Evolutionary conservation across 305 asterid genomes (phyloP), one percentile per base, ranked within the genome.

Genomic region (Fraxinus ornus): DNA sequence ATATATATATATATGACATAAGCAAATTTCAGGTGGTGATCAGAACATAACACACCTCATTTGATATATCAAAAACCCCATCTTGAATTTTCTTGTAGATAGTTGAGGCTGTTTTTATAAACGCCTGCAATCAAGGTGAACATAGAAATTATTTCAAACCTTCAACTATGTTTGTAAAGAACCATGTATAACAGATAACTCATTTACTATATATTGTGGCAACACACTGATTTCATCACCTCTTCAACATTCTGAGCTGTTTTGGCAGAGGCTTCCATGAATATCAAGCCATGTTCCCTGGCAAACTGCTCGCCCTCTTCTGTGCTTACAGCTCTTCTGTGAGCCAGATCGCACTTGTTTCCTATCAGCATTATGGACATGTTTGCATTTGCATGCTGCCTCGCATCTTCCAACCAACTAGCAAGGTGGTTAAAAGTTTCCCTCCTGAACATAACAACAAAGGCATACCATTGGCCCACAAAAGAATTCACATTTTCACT

Each of bases 231-330:
- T 73, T n/a, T 28, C 15, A 44, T 80, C 75, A 94, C 95, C 93
- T 92, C 94, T 77, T 92, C 97, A 55, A 94, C 97, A 85, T 92
- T 92, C 85, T 91, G 93, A 72, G 97, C 91, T 62, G 98, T 90
- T 90, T 91, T 92, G 44, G 97, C 95, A 77, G 97, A 91, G 37
- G 95, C 91, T 84, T 94, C 97, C 92, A 92, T 89, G 88, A 94
- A 94, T 81, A 91, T 86, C 80, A 94, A 85, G 52, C 98, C 97
- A 85, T 94, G 81, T 81, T 94, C 94, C 86, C 85, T 89, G 21
- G 97, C 98, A 87, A 94, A 92, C 82, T 92, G 97, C 79, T 89
- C 93, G 0, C 98, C 97, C 86, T 94, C 98, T 86, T 90, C 97
- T 0, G 90, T 92, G 88, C 93, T 92, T 62, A 93, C 97, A n/a